Evolutionary conservation across 495 filamentous ascomycete genomes (phyloP).

Genomic region (Bathelium albidoporum): DNA sequence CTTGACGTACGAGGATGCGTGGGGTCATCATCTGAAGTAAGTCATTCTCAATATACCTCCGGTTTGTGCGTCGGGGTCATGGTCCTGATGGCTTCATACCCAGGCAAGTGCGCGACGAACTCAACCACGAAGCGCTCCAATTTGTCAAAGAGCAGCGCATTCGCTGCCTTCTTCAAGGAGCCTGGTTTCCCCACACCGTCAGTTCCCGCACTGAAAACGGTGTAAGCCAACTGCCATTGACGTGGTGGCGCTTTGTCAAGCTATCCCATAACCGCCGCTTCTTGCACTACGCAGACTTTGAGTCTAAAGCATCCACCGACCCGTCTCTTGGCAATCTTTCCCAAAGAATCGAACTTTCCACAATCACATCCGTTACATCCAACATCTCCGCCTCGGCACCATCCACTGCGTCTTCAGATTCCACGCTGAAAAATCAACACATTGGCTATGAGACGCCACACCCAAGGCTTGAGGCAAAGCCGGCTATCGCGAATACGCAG

Average conservation of each 20-base stretch:
- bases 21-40: conserved; percentile 70
- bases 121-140: conserved; percentile 83
- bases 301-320: conserved; percentile 48
- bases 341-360: conserved; percentile 82
- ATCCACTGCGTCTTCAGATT: conserved; percentile 38
- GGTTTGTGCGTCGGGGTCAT: too few relatives aligned
- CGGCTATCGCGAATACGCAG: conserved; percentile 56
- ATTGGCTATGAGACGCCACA: conserved; percentile 11
- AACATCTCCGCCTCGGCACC: conserved; percentile 65
- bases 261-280: conserved; percentile 85
- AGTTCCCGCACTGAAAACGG: conserved; percentile 24
- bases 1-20: conserved; percentile 82
- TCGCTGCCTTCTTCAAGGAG: conserved; percentile 77
- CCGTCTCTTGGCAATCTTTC: conserved; percentile 64
- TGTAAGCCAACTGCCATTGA: conserved; percentile 17
- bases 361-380: conserved; percentile 83
- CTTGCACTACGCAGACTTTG: conserved; percentile 87
- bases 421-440: conserved; percentile 20
- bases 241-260: conserved; percentile 68
- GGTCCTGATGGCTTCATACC: too few relatives aligned
- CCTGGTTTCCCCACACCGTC: conserved; percentile 69
- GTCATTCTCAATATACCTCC: background rate
- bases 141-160: conserved; percentile 96
- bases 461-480: conserved; percentile 39
- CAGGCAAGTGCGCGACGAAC: conserved; percentile 83